Evolutionary conservation across 768 basidiomycete species (phyloP).

Genomic region (Lepiota subincarnata): DNA sequence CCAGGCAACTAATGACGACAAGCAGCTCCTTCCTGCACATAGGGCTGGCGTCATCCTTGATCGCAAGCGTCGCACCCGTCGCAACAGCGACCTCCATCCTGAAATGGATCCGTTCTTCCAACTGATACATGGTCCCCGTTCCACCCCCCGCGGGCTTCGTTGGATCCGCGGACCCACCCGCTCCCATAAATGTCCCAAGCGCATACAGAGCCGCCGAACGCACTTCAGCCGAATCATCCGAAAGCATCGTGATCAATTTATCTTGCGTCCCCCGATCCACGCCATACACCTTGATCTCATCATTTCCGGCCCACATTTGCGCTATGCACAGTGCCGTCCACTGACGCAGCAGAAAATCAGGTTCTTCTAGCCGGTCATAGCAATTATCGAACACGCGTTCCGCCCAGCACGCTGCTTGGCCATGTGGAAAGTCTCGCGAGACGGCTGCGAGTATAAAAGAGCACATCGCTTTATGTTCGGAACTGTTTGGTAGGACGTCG

Average conservation of each 20-base stretch:
- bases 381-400: slow-evolving; percentile 86
- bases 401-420: slow-evolving; percentile 81
- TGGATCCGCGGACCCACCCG: slow-evolving; percentile 70
- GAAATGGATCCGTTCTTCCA: slow-evolving; percentile 77
- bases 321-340: slow-evolving; percentile 94
- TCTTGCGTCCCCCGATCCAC: slow-evolving; percentile 80
- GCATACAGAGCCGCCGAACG: slow-evolving; percentile 89
- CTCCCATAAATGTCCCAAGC: slow-evolving; percentile 90
- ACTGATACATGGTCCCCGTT: slow-evolving; percentile 72
- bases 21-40: slow-evolving; percentile 95
- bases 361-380: slow-evolving; percentile 78
- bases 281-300: slow-evolving; percentile 84
- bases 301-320: slow-evolving; percentile 91
- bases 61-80: slow-evolving; percentile 82
- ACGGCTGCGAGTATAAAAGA: slow-evolving; percentile 92
- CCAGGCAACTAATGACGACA: slow-evolving; percentile 86
- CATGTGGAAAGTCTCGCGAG: slow-evolving; percentile 82
- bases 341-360: slow-evolving; percentile 89
- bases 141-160: slow-evolving; percentile 77
- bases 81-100: slow-evolving; percentile 90
- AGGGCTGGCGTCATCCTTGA: slow-evolving; percentile 92
- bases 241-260: slow-evolving; percentile 70
- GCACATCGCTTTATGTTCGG: slow-evolving; percentile 98
- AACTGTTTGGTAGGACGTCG: slow-evolving; percentile 79
- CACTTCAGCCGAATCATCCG: slow-evolving; percentile 91